These are phyloP conservation scores for Tylopilus microsporus DNA, from an alignment of 1,284 basidiomycete species.

Conservation along the genomic window DNA sequence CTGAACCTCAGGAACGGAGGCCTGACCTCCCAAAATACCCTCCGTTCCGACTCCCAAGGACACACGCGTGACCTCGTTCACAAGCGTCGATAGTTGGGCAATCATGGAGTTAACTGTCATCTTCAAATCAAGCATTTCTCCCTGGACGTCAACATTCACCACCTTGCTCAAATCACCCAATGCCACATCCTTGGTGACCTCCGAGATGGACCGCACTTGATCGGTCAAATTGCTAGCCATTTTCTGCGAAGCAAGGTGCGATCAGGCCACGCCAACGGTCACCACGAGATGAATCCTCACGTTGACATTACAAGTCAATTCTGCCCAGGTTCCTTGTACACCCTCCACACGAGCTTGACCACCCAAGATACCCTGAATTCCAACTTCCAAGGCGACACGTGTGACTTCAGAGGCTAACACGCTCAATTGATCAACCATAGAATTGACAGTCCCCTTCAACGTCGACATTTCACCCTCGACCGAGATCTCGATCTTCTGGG, in stretches of 20 bases:
- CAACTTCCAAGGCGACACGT: conserved; percentile 88
- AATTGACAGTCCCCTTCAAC: conserved; percentile 79
- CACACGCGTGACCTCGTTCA: conserved; percentile 81
- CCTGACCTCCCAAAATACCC: conserved; percentile 94
- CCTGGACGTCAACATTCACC: conserved; percentile 93
- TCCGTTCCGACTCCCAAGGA: conserved; percentile 93
- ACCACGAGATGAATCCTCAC: conserved; percentile 37
- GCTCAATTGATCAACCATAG: conserved; percentile 85
- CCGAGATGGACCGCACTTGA: conserved; percentile 95
- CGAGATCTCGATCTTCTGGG: conserved; percentile 84
- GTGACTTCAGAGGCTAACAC: conserved; percentile 95
- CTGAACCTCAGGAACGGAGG: conserved; percentile 80
- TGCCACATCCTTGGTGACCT: conserved; percentile 96
- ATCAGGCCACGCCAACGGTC: conserved; percentile 21
- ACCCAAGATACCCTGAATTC: conserved; percentile 88
- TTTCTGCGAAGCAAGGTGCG: conserved; percentile 43
- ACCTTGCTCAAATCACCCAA: conserved; percentile 85
- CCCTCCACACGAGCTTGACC: conserved; percentile 90
- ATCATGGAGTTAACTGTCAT: conserved; percentile 92
- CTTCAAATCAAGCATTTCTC: conserved; percentile 95
- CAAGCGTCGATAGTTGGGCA: conserved; percentile 72
- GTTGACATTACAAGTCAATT: conserved; percentile 86
- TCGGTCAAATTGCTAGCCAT: conserved; percentile 92
- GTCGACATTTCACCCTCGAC: conserved; percentile 92
- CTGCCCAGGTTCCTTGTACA: conserved; percentile 92